Percentiles rank a stretch among this genome's conserved stretches.
Conservation (phyloP, 2,329 filamentous ascomycete genomes). For the Botrytis medusae region DNA sequence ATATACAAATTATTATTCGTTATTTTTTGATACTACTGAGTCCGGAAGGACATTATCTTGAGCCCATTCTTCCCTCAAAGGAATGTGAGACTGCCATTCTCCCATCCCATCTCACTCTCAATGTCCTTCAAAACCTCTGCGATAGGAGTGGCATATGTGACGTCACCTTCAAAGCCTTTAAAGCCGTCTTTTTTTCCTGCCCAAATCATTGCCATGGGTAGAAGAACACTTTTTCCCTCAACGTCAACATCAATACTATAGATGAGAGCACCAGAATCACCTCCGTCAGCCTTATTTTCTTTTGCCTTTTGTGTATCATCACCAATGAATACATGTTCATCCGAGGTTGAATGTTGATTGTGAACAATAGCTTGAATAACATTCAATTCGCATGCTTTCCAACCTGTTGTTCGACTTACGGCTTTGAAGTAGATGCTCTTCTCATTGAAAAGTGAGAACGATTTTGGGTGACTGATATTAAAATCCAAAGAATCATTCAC, state of each 20-base stretch:
- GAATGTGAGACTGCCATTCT: not conserved
- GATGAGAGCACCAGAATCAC: not conserved
- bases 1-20: not conserved
- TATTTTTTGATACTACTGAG: not conserved
- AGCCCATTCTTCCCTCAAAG: not conserved
- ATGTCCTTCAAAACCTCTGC: not conserved
- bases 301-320: not conserved
- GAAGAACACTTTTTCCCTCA: not conserved
- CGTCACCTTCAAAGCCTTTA: not conserved
- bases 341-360: not conserved
- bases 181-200: not conserved
- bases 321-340: not conserved
- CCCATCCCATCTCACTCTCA: not conserved
- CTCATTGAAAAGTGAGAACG: not conserved
- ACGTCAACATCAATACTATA: not conserved
- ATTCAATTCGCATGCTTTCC: not conserved
- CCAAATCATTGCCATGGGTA: not conserved
- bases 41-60: not conserved
- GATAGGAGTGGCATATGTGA: not conserved
- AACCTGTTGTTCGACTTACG: not conserved
- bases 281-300: not conserved
- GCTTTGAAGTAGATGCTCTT: not conserved
- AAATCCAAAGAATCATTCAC: not conserved
- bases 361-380: not conserved
- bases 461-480: not conserved